Base-by-base conservation (phyloP, 805 yeast species). In the Candida tallmaniae region DNA sequence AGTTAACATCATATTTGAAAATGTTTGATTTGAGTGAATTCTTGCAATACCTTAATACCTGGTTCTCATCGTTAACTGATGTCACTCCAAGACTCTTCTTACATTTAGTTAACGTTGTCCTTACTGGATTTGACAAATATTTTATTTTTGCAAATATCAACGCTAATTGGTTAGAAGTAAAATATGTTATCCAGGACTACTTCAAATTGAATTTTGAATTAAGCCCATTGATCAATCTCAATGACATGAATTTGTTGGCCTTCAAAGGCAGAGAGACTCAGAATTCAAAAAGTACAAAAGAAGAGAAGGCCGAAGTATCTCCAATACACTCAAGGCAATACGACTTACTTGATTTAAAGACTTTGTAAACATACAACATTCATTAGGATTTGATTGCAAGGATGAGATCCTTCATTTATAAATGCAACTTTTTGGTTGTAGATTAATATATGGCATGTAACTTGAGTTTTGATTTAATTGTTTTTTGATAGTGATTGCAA, bases 171-270 rank as follows among this genome's bases (percentile, higher is more conserved):
- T 82, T 87, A 86, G 68, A 76, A 28, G 64, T 81, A 3, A 64
- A 83, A 36, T 78, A 87, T 51, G 83, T 90, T 88, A 62, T 78
- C 5, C 86, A 80, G 48, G 90, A 83, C 48, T 82, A 76, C 69
- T 61, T 81, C 40, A 70, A 70, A 2, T 80, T 86, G 78, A 59
- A 73, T 37, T 79, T 80, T 17, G 87, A 81, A 48, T 55, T 76
- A 11, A 80, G 81, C 4, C 80, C 80, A 0, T 71, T 70, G 41
- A 51, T 76, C 16, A 54, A 56, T 24, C 54, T 49, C 12, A 65
- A 21, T 4, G 26, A 15, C 31, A 29, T 19, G 10, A 12, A 21
- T 10, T 25, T 8, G 27, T 25, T 7, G 12, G 7, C 27, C n/a
- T n/a, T n/a, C n/a, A n/a, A n/a, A n/a, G n/a, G n/a, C n/a, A n/a